These are phyloP conservation scores for Moricandia moricandioides DNA, from an alignment of 345 rosid species.

Conservation along the genomic window DNA sequence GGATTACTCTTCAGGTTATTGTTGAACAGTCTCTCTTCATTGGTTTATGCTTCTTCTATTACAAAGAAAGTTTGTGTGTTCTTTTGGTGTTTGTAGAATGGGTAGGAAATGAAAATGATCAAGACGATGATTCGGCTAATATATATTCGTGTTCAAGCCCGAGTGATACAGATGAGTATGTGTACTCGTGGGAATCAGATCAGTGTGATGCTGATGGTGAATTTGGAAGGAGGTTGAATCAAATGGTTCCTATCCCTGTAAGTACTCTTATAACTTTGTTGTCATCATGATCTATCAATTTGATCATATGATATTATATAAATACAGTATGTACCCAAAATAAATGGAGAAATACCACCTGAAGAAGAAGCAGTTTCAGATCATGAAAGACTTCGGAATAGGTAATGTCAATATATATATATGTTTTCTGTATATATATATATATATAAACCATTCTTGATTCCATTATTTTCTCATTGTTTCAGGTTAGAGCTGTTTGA, in stretches of 20 bases:
- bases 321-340: conserved; percentile 83
- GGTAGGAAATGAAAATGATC: conserved; percentile 55
- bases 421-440: not conserved
- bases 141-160: conserved; percentile 65
- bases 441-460: not conserved
- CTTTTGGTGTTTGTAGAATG: conserved; percentile 29
- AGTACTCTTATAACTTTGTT: conserved; percentile 14
- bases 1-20: conserved; percentile 53
- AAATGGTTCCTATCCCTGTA: conserved; percentile 80
- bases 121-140: conserved; percentile 50
- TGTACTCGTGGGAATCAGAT: conserved; percentile 63
- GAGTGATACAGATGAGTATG: conserved; percentile 57
- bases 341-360: conserved; percentile 94
- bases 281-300: not conserved
- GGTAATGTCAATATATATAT: conserved; percentile 41
- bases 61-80: not conserved
- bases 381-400: conserved; percentile 79
- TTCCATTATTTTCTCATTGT: not conserved
- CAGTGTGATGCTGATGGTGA: conserved; percentile 61
- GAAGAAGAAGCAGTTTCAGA: conserved; percentile 88
- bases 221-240: conserved; percentile 75
- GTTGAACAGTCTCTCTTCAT: not conserved
- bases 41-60: not conserved
- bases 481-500: conserved; percentile 38
- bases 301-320: not conserved